Evolutionary conservation across 176 grass and related monocot genomes (phyloP).

Genomic region (Musa schizocarpa): DNA sequence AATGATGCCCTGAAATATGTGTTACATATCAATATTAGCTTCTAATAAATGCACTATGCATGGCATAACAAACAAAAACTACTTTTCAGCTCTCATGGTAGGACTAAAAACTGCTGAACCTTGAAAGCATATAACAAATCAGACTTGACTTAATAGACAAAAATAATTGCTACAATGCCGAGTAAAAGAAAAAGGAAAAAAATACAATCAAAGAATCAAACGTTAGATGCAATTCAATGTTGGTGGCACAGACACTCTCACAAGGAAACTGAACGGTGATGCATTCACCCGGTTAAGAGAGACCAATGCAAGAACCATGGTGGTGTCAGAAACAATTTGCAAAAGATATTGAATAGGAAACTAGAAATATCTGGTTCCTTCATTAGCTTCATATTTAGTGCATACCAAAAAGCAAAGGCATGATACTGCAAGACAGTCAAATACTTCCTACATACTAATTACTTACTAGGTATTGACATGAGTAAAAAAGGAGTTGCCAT

Average conservation of each 20-base stretch:
- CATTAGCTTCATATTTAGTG: not conserved
- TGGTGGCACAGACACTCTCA: not conserved
- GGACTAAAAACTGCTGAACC: not conserved
- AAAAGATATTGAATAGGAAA: no score
- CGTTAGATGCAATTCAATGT: not conserved
- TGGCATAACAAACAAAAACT: not conserved
- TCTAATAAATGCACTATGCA: slow-evolving; percentile 16
- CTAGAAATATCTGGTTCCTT: not conserved
- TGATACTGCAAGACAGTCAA: not conserved
- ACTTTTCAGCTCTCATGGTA: not conserved
- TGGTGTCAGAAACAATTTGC: no score
- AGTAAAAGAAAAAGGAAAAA: not conserved
- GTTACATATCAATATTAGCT: slow-evolving; percentile 7
- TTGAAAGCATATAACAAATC: not conserved
- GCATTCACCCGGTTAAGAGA: not conserved
- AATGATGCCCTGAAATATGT: slow-evolving; percentile 46
- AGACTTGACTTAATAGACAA: not conserved
- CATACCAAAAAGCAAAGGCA: not conserved
- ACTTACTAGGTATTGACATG: not conserved
- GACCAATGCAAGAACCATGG: not conserved
- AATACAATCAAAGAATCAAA: not conserved
- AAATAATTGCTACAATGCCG: no score
- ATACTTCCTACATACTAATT: not conserved
- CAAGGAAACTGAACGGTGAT: not conserved
- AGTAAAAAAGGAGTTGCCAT: not conserved